phyloP scores from a whole-genome alignment of 2,329 filamentous ascomycete genomes.

The Fusarium avenaceum region DNA sequence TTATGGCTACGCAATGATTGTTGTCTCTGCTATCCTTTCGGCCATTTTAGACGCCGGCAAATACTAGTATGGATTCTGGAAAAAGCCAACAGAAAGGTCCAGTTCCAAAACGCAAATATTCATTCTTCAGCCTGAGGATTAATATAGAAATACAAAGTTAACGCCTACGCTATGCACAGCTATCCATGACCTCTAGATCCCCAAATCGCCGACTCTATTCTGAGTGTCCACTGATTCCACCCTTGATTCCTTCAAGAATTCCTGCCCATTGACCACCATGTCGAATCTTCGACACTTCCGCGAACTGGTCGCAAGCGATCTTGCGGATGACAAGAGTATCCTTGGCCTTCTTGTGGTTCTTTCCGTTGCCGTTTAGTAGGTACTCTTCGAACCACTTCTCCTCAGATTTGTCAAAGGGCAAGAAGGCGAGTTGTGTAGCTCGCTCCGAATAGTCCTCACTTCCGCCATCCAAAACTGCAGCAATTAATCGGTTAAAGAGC shows the following conservation, averaged over 20 bases:
- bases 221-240: slow-evolving; percentile 56
- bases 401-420: slow-evolving; percentile 79
- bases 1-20: no score
- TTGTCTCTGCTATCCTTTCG: not conserved
- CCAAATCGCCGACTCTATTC: slow-evolving; percentile 32
- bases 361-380: slow-evolving; percentile 74
- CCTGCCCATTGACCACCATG: slow-evolving; percentile 63
- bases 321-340: slow-evolving; percentile 82
- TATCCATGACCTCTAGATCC: not conserved
- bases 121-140: slow-evolving; percentile 1
- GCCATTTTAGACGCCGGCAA: not conserved
- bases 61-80: not conserved
- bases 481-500: slow-evolving; percentile 76
- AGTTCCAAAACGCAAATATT: not conserved
- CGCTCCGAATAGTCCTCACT: slow-evolving; percentile 63
- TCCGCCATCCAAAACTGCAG: slow-evolving; percentile 65
- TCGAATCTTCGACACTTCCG: slow-evolving; percentile 61
- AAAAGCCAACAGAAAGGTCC: not conserved
- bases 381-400: slow-evolving; percentile 81
- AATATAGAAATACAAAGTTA: slow-evolving; percentile 23
- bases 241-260: slow-evolving; percentile 66
- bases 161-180: slow-evolving; percentile 48
- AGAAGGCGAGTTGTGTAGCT: slow-evolving; percentile 77
- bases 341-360: slow-evolving; percentile 73
- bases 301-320: slow-evolving; percentile 74